phyloP scores from a whole-genome alignment of 2,329 filamentous ascomycete species.

The Dichotomopilus funicola region DNA sequence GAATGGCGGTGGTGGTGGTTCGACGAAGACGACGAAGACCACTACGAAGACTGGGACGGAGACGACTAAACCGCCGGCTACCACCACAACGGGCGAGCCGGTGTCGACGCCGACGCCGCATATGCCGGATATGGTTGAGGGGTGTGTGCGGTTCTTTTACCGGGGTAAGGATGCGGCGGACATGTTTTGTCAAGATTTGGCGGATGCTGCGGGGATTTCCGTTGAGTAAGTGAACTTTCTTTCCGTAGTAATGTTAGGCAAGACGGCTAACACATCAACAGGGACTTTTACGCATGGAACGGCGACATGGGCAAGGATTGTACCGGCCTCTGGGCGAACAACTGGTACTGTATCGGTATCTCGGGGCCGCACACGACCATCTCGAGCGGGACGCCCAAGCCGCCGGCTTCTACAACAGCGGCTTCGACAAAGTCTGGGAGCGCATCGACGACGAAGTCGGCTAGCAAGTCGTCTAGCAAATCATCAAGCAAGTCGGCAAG shows the following conservation, averaged over 20 bases:
- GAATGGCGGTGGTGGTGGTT: neutral
- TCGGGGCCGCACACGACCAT: constrained; percentile 2
- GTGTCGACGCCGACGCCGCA: constrained; percentile 22
- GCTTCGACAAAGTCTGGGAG: no score
- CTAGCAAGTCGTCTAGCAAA: no score
- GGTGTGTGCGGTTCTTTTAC: constrained; percentile 8
- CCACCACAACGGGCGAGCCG: constrained; percentile 22
- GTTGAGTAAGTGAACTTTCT: neutral
- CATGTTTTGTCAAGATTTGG: neutral
- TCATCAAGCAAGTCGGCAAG: no score
- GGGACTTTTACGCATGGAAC: neutral
- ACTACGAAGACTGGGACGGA: no score
- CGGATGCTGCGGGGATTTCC: neutral
- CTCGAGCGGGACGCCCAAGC: neutral
- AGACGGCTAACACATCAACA: neutral
- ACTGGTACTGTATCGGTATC: constrained; percentile 3
- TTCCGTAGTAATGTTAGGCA: no score
- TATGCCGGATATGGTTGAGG: constrained; percentile 21
- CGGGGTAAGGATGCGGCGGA: neutral
- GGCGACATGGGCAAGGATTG: neutral
- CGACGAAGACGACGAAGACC: neutral
- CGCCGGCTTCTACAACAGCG: neutral
- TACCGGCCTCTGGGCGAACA: neutral
- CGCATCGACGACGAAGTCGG: no score
- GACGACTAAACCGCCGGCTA: neutral